Percentiles rank a stretch among this genome's conserved stretches.
These are phyloP conservation scores for Pterocarpus santalinus DNA, from an alignment of 306 rosid species.

Conservation along the genomic window DNA sequence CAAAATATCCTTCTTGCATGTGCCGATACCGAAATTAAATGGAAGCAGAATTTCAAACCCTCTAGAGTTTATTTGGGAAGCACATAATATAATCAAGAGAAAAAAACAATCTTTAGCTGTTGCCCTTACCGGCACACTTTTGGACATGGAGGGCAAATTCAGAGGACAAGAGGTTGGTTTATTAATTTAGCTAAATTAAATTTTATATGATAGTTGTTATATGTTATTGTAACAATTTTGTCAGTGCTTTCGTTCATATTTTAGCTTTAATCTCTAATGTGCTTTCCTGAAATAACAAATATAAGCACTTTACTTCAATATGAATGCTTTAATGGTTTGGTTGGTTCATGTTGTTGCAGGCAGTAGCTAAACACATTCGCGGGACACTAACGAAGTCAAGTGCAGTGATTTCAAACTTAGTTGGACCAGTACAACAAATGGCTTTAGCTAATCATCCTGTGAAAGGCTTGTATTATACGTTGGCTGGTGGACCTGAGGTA, in stretches of 20 bases:
- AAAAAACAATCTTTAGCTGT: slow-evolving; percentile 60
- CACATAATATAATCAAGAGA: slow-evolving; percentile 55
- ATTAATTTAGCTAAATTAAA: neutral
- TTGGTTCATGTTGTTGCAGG: slow-evolving; percentile 46
- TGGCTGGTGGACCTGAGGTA: slow-evolving; percentile 72
- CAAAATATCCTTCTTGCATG: slow-evolving; percentile 55
- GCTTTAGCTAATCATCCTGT: slow-evolving; percentile 55
- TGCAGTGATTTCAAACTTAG: slow-evolving; percentile 57
- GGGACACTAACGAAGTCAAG: slow-evolving; percentile 58
- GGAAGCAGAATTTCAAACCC: slow-evolving; percentile 49
- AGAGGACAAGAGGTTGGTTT: slow-evolving; percentile 62
- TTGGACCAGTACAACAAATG: slow-evolving; percentile 70
- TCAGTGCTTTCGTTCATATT: no score
- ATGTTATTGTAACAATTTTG: no score
- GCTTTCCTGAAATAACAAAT: neutral
- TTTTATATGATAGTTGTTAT: neutral
- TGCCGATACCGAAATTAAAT: slow-evolving; percentile 58
- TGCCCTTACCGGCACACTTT: slow-evolving; percentile 48
- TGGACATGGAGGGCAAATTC: slow-evolving; percentile 57
- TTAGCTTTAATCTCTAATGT: neutral
- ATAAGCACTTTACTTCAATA: neutral
- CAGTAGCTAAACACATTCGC: slow-evolving; percentile 56
- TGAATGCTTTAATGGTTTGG: slow-evolving; percentile 24
- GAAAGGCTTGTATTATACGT: slow-evolving; percentile 55
- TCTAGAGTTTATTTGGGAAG: slow-evolving; percentile 56